A percentile compares a stretch with the other conserved stretches of the same genome.
Conservation (phyloP, 2,329 filamentous ascomycete species). For the Juglanconis sp. region DNA sequence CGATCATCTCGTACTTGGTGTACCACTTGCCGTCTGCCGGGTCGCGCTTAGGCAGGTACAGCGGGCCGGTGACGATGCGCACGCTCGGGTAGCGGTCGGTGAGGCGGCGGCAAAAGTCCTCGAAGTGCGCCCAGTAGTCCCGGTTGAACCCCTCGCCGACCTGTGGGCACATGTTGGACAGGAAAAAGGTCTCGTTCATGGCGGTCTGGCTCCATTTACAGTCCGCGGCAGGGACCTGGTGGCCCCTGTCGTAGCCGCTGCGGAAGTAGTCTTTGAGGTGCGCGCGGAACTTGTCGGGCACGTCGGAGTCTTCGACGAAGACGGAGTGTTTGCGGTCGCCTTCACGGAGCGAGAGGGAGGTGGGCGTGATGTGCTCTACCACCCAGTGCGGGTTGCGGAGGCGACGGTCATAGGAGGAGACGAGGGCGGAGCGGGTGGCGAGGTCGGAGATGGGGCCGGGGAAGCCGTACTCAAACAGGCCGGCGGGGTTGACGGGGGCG, state of each 20-base stretch:
- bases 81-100: conserved; percentile 80
- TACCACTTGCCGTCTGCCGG: conserved; percentile 88
- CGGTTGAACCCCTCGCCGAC: conserved; percentile 98
- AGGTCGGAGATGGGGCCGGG: conserved; percentile 86
- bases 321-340: conserved; percentile 80
- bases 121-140: conserved; percentile 98
- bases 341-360: conserved; percentile 69
- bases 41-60: conserved; percentile 87
- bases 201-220: conserved; percentile 91
- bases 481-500: conserved; percentile 66
- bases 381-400: conserved; percentile 93
- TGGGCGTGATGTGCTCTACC: conserved; percentile 90
- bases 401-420: conserved; percentile 87
- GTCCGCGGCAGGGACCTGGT: conserved; percentile 95
- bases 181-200: conserved; percentile 91
- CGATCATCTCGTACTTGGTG: conserved; percentile 93
- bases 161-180: conserved; percentile 97
- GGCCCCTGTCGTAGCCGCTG: conserved; percentile 90
- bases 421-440: conserved; percentile 69
- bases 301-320: conserved; percentile 76
- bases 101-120: conserved; percentile 89
- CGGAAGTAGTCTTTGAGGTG: conserved; percentile 92
- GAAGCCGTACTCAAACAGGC: conserved; percentile 84
- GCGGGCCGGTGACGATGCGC: conserved; percentile 84
- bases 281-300: conserved; percentile 85